Base-by-base conservation (phyloP, 345 rosid species). In the Pelargonium nanum region DNA sequence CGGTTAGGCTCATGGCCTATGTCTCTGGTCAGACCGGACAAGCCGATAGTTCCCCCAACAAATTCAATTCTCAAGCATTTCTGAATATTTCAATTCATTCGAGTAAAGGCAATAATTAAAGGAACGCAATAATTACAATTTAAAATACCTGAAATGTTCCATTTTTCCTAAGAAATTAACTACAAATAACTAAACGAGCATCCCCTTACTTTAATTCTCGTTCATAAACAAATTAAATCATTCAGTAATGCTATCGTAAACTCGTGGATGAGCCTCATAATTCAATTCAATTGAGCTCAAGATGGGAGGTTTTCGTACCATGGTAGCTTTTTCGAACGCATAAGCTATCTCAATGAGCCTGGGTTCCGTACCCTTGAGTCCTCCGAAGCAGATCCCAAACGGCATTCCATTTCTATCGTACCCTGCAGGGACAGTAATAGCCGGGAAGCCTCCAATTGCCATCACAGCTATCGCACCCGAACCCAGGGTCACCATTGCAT, bases 281-380 rank as follows among this genome's bases (percentile, higher is more conserved):
- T 7, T 51, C 17, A 51, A 19, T 51, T 51, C 54, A 12, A 51
- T 17, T 51, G 69, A 55, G 23, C 59, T 32, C 61, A 67, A 62
- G 13, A 67, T 44, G 51, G 75, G 75, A 19, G 71, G 78, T 61
- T 17, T 65, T 26, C 81, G 68, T 13, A 65, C 34, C 73, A 51
- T 64, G 4, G 75, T 72, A 17, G 72, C 68, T 45, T 68, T 75
- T 30, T 74, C 70, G 24, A 81, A 81, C 10, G 56, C 68, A 40
- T 75, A 81, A 30, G 82, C 80, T 20, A 78, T 68, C 70, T 81
- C 77, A 32, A 71, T 78, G 22, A 75, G 72, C 64, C 57, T 78
- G 0, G 79, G 74, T 59, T 73, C 81, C 1, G 66, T 52, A 5
- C 77, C 77, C 57, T 68, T 75, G 50, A 78, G 24, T 32, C 82